Percentiles rank a stretch among this genome's conserved stretches.
phyloP scores from a whole-genome alignment of 805 yeast species.

The Metschnikowia lachancei region DNA sequence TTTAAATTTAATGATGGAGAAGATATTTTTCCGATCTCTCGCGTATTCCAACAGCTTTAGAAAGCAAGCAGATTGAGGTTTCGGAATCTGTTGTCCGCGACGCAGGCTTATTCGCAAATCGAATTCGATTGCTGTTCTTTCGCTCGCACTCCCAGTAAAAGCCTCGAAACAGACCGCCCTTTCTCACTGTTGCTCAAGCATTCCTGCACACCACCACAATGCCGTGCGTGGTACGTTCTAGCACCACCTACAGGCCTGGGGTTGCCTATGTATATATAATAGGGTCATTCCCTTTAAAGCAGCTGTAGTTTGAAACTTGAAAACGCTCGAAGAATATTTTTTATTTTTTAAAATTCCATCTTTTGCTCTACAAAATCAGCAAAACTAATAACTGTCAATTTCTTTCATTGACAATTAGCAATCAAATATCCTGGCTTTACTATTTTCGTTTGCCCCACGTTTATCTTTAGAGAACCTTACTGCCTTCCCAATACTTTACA shows the following conservation, averaged over 20 bases:
- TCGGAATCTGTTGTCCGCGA: background rate
- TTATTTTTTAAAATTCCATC: no score
- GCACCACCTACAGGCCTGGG: constrained; percentile 6
- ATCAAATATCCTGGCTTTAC: no score
- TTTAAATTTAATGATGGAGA: no score
- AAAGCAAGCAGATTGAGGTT: background rate
- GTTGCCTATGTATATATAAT: constrained; percentile 7
- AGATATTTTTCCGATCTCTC: background rate
- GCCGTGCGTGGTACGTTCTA: constrained; percentile 5
- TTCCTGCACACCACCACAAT: constrained; percentile 3
- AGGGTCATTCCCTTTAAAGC: background rate
- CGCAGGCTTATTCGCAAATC: background rate
- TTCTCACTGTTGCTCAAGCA: constrained; percentile 10
- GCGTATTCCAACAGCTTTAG: background rate
- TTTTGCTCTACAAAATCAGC: no score
- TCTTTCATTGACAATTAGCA: no score
- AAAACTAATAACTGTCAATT: no score
- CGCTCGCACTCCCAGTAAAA: constrained; percentile 6
- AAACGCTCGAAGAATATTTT: background rate
- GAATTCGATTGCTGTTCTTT: background rate
- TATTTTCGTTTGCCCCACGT: background rate
- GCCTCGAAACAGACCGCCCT: constrained; percentile 5
- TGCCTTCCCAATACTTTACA: background rate
- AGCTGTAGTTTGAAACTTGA: background rate
- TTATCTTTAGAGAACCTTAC: background rate